Percentiles rank a stretch among this genome's conserved stretches.
phyloP scores from a whole-genome alignment of 257 asterid species.

The Solanum bulbocastanum region DNA sequence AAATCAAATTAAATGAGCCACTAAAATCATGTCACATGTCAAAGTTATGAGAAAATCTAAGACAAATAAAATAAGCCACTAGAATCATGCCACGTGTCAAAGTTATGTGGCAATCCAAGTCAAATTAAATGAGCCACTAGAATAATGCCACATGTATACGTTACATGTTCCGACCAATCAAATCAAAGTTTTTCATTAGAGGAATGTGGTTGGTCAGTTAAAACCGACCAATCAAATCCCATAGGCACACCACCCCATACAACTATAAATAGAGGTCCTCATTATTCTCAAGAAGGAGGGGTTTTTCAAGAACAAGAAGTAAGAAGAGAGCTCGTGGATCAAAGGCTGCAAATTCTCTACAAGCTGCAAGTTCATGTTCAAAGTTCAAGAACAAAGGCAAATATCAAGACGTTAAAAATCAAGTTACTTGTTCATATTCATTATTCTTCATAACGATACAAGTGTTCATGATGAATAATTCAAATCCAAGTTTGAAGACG shows the following conservation, averaged over 20 bases:
- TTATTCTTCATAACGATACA: neutral
- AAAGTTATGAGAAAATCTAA: neutral
- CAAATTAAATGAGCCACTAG: neutral
- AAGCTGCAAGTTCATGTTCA: neutral
- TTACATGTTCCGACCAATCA: neutral
- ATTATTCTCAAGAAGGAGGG: too few species aligned
- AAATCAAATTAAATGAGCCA: neutral
- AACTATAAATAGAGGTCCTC: neutral
- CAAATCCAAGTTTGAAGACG: neutral
- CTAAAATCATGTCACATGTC: neutral
- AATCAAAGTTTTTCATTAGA: neutral
- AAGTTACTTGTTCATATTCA: neutral
- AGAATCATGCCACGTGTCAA: neutral
- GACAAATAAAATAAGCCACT: neutral
- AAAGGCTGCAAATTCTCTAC: neutral
- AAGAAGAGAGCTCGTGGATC: neutral
- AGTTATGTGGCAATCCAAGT: neutral
- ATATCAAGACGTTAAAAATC: neutral
- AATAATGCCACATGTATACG: neutral
- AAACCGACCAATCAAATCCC: neutral
- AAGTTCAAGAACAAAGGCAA: neutral
- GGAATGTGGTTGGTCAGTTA: neutral
- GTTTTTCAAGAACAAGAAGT: neutral
- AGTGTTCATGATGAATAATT: neutral
- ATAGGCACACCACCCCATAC: neutral